Evolutionary conservation across 176 grass and related monocot genomes (phyloP).

Genomic region (Cymbopogon citratus): DNA sequence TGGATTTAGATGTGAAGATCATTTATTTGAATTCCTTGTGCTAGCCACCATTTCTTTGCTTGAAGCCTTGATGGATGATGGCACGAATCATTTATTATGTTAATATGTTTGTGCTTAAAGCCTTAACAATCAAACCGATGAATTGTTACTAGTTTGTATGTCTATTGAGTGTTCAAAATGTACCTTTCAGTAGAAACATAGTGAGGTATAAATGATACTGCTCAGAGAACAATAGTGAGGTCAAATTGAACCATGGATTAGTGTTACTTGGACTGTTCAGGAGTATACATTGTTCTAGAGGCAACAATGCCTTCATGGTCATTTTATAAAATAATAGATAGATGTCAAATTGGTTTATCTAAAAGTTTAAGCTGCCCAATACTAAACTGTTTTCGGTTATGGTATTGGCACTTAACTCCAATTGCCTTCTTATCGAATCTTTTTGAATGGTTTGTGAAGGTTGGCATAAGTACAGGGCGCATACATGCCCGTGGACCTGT

Average conservation of each 20-base stretch:
- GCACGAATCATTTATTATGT: neutral
- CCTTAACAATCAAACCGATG: neutral
- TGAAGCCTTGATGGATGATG: neutral
- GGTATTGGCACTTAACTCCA: neutral
- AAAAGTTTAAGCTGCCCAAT: neutral
- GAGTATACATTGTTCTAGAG: neutral
- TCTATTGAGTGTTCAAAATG: neutral
- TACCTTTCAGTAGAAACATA: neutral
- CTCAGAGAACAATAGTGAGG: neutral
- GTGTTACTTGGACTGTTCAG: neutral
- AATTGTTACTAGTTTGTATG: neutral
- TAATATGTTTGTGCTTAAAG: neutral
- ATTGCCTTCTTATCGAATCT: neutral
- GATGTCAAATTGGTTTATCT: neutral
- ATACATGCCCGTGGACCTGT: constrained; percentile 99
- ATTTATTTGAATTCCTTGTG: neutral
- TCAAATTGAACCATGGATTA: neutral
- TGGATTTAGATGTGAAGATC: neutral
- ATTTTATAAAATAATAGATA: neutral
- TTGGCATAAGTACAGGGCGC: constrained; percentile 97
- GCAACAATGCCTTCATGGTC: neutral
- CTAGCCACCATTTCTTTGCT: neutral
- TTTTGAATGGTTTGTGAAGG: constrained; percentile 50
- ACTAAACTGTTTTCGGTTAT: neutral
- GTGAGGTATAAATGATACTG: neutral